Evolutionary conservation across 306 rosid species (phyloP).

Genomic region (peach (Prunus persica)): DNA sequence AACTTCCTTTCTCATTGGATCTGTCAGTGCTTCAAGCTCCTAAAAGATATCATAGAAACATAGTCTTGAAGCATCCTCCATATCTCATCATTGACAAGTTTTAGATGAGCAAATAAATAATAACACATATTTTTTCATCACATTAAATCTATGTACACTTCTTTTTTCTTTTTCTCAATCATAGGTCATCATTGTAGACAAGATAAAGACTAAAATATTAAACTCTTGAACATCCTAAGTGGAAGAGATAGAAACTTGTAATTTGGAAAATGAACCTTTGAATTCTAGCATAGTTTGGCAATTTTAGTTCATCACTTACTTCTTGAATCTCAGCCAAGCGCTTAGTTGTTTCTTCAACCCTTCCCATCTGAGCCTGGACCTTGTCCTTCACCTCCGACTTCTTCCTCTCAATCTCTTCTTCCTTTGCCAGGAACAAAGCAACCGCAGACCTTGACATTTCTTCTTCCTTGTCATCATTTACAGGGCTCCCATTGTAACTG

Average conservation of each 20-base stretch:
- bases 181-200: neutral
- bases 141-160: too few relatives aligned
- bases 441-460: slow-evolving; percentile 78
- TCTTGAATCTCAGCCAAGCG: slow-evolving; percentile 88
- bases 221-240: neutral
- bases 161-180: neutral
- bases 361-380: slow-evolving; percentile 70
- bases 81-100: neutral
- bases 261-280: neutral
- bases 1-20: slow-evolving; percentile 89
- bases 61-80: neutral
- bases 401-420: slow-evolving; percentile 89
- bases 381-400: slow-evolving; percentile 81
- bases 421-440: slow-evolving; percentile 67
- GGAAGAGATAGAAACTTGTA: neutral
- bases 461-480: slow-evolving; percentile 65
- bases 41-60: slow-evolving; percentile 6
- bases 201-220: neutral
- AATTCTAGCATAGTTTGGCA: neutral
- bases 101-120: neutral
- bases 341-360: slow-evolving; percentile 67
- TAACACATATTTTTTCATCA: too few relatives aligned
- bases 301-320: slow-evolving; percentile 41
- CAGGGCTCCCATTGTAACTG: slow-evolving; percentile 53
- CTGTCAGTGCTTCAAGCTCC: slow-evolving; percentile 86